A percentile compares a stretch with the other conserved stretches of the same genome.
phyloP scores from a whole-genome alignment of 495 filamentous ascomycete species.

The Penicillium canariense region DNA sequence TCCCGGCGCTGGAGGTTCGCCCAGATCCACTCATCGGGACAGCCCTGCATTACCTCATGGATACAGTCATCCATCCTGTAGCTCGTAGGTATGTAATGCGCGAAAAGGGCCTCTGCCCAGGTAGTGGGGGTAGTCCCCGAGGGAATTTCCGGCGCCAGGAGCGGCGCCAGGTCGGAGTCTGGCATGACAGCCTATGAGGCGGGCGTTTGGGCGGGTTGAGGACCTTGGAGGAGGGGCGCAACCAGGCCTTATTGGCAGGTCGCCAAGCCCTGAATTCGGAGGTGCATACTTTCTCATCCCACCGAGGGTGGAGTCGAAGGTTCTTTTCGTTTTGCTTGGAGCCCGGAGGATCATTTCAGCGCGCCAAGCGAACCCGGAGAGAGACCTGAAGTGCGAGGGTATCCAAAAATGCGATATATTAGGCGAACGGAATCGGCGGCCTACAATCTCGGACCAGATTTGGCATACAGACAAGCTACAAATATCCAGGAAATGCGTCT shows the following conservation, averaged over 20 bases:
- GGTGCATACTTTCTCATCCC: constrained; percentile 7
- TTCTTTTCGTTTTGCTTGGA: not conserved
- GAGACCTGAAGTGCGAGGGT: not conserved
- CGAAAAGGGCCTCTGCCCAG: too few relatives aligned
- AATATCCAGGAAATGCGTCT: not conserved
- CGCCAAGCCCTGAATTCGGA: not conserved
- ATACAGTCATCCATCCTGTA: constrained; percentile 11
- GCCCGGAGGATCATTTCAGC: not conserved
- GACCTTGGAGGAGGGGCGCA: constrained; percentile 31
- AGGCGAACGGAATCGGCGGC: not conserved
- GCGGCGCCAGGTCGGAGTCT: constrained; percentile 18
- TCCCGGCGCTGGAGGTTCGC: not conserved
- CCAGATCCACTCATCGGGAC: constrained; percentile 18
- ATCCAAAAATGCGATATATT: not conserved
- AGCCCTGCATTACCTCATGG: constrained; percentile 24
- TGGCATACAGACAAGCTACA: too few relatives aligned
- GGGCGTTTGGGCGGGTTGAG: constrained; percentile 17
- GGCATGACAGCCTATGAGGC: constrained; percentile 24
- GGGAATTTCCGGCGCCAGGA: constrained; percentile 24
- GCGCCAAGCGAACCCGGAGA: not conserved
- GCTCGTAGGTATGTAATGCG: not conserved
- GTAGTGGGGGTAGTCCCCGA: not conserved
- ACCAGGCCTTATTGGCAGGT: constrained; percentile 20
- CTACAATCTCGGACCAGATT: not conserved
- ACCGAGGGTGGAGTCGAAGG: constrained; percentile 4